Evolutionary conservation across 2,329 filamentous ascomycete species (phyloP).

Genomic region (Hortaea werneckii): DNA sequence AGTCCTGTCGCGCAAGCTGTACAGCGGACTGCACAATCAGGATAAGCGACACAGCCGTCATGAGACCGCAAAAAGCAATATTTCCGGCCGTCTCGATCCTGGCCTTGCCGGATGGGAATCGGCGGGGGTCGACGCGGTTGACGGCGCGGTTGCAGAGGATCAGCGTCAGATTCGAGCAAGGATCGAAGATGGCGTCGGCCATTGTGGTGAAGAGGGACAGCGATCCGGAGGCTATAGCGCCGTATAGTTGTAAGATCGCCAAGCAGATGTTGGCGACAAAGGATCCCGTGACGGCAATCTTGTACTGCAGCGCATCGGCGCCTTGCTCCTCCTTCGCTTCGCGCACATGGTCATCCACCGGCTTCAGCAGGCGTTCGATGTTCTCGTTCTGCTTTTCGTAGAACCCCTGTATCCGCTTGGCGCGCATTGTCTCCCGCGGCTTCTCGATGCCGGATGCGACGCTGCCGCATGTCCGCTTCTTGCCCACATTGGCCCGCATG

Average conservation of each 20-base stretch:
- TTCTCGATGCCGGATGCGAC: conserved; percentile 25
- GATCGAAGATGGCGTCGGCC: conserved; percentile 92
- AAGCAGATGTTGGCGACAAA: conserved; percentile 75
- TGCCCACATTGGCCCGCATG: conserved; percentile 73
- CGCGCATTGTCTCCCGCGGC: conserved; percentile 33
- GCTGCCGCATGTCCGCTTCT: conserved; percentile 46
- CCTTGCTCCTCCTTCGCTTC: conserved; percentile 70
- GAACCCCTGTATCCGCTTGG: conserved; percentile 62
- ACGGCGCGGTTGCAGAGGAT: conserved; percentile 83
- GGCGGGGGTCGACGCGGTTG: conserved; percentile 70
- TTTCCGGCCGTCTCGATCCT: conserved; percentile 93
- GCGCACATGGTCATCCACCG: conserved; percentile 74
- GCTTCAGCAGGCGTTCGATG: conserved; percentile 83
- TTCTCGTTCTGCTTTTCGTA: conserved; percentile 88
- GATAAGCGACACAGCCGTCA: conserved; percentile 85
- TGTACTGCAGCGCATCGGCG: conserved; percentile 69
- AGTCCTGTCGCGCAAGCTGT: conserved; percentile 48
- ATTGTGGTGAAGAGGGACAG: conserved; percentile 95
- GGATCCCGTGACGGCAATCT: conserved; percentile 55
- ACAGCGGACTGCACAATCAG: conserved; percentile 79
- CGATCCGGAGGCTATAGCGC: conserved; percentile 75
- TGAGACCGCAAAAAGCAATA: conserved; percentile 91
- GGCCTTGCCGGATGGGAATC: conserved; percentile 86
- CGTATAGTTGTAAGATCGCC: conserved; percentile 76
- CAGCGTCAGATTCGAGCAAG: conserved; percentile 62